Evolutionary conservation across 805 yeast genomes (phyloP), one percentile per base, ranked within the genome.

Genomic region (Suhomyces vadensis): DNA sequence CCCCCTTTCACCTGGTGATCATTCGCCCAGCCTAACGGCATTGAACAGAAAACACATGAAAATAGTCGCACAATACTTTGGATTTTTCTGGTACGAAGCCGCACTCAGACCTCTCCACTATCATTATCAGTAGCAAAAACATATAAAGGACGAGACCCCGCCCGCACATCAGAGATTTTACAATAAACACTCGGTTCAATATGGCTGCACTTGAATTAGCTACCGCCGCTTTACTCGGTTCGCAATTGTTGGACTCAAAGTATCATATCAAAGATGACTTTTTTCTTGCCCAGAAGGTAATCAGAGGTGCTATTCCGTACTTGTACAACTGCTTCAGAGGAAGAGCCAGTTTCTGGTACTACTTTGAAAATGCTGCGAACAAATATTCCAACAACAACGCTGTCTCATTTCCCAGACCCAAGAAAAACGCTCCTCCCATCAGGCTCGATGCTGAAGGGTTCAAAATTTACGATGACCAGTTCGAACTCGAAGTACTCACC

Each of bases 271-370:
- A 57, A 36, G 85, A 83, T 31, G 95, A 86, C 61, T 53, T 78
- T 35, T 63, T 73, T 39, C 64, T 83, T 22, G 66, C 71, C 8
- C 77, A 77, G 13, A 72, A 69, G 37, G 73, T 75, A 23, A 45
- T 75, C 10, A 56, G 63, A 24, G 58, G 63, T 24, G 75, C 75
- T 3, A 44, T 71, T 9, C 72, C 72, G 2, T 82, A 74, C 51
- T 60, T 69, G 7, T 63, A 63, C 51, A 58, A 58, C 39, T 54
- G 60, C 10, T 56, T 57, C 31, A 55, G 71, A 20, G 73, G 72
- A 31, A 67, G 62, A 43, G 79, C 83, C 41, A 82, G 83, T 53
- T 75, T 77, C 54, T 89, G 94, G 90, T 83, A 87, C 60, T 51
- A 66, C 13, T 80, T 89, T 52, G 95, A 85, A 52, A 51, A 65